A percentile compares a stretch with the other conserved stretches of the same genome.
These are phyloP conservation scores for Caulochytrium protostelioides DNA, from an alignment of 371 early-diverging fungal species.

Conservation along the genomic window DNA sequence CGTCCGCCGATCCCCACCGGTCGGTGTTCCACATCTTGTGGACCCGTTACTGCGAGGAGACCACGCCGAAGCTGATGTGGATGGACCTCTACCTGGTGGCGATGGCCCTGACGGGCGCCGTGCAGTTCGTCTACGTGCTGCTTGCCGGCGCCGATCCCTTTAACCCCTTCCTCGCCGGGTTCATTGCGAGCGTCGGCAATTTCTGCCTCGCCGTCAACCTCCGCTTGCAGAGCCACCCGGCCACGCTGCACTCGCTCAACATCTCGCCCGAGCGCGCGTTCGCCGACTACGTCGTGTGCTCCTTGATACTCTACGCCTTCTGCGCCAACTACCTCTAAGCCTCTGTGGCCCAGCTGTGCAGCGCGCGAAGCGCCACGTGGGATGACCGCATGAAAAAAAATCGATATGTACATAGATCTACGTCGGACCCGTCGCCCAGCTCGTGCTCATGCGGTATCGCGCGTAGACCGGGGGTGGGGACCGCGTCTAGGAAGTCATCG, in stretches of 20 bases:
- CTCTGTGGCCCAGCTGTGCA: no score
- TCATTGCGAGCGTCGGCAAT: slow-evolving; percentile 70
- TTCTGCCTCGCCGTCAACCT: slow-evolving; percentile 78
- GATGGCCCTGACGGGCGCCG: slow-evolving; percentile 59
- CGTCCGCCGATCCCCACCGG: no score
- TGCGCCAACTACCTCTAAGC: slow-evolving; percentile 57
- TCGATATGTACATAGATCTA: no score
- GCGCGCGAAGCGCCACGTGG: no score
- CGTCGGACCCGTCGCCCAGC: no score
- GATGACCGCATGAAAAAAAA: no score
- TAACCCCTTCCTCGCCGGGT: slow-evolving; percentile 88
- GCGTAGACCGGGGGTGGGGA: no score
- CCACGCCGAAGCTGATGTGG: no score
- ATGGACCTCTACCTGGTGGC: slow-evolving; percentile 79
- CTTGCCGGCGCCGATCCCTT: slow-evolving; percentile 83
- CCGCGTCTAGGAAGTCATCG: no score
- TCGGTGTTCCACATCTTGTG: no score
- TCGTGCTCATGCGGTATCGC: no score
- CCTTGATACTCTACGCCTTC: slow-evolving; percentile 43
- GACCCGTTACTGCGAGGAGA: no score
- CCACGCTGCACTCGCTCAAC: slow-evolving; percentile 27
- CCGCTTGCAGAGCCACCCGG: slow-evolving; percentile 50
- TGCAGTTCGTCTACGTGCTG: slow-evolving; percentile 67
- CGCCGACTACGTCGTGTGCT: slow-evolving; percentile 50
- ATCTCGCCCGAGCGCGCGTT: slow-evolving; percentile 43